phyloP scores from a whole-genome alignment of 2,329 filamentous ascomycete species.

The Fusarium beomiforme region DNA sequence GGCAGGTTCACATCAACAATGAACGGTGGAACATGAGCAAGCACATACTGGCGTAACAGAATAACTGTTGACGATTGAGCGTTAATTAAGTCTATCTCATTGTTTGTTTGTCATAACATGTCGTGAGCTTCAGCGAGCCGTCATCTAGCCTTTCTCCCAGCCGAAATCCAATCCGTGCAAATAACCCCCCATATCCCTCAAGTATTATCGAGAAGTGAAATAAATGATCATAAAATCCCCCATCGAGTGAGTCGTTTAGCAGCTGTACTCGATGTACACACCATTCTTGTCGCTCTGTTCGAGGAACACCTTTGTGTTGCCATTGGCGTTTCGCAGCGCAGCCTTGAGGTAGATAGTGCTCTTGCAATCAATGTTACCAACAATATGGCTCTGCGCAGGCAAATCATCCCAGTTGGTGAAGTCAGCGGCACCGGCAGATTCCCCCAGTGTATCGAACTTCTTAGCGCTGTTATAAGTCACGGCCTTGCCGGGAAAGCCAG shows the following conservation, averaged over 20 bases:
- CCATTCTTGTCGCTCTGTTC: conserved; percentile 47
- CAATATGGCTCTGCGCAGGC: conserved; percentile 33
- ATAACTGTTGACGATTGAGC: too few species aligned
- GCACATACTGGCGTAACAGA: background rate
- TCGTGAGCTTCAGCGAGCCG: background rate
- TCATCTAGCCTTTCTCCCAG: background rate
- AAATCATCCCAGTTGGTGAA: conserved; percentile 46
- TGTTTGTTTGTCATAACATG: conserved; percentile 2
- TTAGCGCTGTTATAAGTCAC: conserved; percentile 38
- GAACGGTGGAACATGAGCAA: background rate
- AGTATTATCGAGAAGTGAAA: conserved; percentile 20
- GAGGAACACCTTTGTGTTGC: conserved; percentile 44
- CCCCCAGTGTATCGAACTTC: conserved; percentile 31
- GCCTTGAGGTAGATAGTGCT: conserved; percentile 45
- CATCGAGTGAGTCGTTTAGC: background rate
- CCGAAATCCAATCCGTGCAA: background rate
- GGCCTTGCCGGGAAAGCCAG: conserved; percentile 37
- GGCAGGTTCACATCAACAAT: background rate
- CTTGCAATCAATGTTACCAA: conserved; percentile 42
- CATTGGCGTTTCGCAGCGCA: conserved; percentile 31
- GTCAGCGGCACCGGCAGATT: conserved; percentile 38
- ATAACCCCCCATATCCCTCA: background rate
- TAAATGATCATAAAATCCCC: background rate
- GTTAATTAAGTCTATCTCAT: conserved; percentile 13
- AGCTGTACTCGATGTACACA: conserved; percentile 39